Percentiles rank a stretch among this genome's conserved stretches.
Conservation (phyloP, 805 yeast genomes). For the Wickerhamiella lipophila region DNA sequence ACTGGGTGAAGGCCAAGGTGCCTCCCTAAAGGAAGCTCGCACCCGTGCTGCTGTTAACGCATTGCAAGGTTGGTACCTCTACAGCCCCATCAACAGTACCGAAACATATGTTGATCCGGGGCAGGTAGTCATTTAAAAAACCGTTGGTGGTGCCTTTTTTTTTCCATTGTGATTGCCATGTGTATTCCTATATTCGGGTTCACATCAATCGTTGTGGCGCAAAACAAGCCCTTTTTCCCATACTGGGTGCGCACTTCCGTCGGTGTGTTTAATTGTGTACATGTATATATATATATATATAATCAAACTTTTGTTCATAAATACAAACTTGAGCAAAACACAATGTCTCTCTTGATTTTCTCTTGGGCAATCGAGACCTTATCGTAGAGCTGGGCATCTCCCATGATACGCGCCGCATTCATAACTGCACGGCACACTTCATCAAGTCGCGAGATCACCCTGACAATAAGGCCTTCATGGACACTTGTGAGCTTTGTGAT, state of each 20-base stretch:
- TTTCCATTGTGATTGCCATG: constrained; percentile 61
- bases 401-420: constrained; percentile 86
- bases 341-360: constrained; percentile 88
- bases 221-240: constrained; percentile 47
- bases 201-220: constrained; percentile 46
- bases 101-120: constrained; percentile 21
- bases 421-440: constrained; percentile 92
- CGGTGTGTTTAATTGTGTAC: no score
- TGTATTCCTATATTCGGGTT: constrained; percentile 69
- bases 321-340: constrained; percentile 89
- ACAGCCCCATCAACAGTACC: constrained; percentile 51
- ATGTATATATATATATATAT: constrained; percentile 5
- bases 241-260: constrained; percentile 48
- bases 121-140: constrained; percentile 20
- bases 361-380: constrained; percentile 92
- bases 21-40: constrained; percentile 81
- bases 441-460: constrained; percentile 88
- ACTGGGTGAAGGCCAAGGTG: constrained; percentile 89
- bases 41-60: constrained; percentile 86
- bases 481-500: constrained; percentile 82
- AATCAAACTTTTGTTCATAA: constrained; percentile 32
- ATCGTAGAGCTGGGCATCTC: constrained; percentile 77
- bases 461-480: constrained; percentile 91
- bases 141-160: constrained; percentile 50
- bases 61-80: constrained; percentile 81